Evolutionary conservation across 1,284 basidiomycete genomes (phyloP).

Genomic region (Melanopsichium pennsylvanicum): DNA sequence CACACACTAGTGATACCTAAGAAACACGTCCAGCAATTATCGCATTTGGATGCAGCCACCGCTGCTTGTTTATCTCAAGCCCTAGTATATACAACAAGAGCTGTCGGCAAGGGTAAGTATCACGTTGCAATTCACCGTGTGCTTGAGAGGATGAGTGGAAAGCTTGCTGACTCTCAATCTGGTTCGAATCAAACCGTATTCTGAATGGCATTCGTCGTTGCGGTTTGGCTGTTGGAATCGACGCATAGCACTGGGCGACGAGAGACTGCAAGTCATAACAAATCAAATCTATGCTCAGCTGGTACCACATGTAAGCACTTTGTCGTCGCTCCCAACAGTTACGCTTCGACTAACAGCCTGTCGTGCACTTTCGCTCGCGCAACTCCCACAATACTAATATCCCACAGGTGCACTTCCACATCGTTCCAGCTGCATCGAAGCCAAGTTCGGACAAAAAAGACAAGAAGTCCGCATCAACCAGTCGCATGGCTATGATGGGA

Average conservation of each 20-base stretch:
- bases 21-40: constrained; percentile 27
- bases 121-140: no score
- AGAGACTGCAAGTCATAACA: constrained; percentile 52
- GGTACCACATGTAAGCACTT: constrained; percentile 74
- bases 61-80: constrained; percentile 34
- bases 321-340: no score
- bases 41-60: constrained; percentile 15
- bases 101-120: constrained; percentile 38
- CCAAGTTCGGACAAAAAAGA: constrained; percentile 19
- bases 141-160: no score
- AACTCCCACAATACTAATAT: no score
- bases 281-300: constrained; percentile 80
- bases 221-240: not conserved
- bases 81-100: constrained; percentile 35
- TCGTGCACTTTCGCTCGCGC: no score
- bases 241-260: constrained; percentile 46
- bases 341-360: no score
- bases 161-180: no score
- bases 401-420: constrained; percentile 78
- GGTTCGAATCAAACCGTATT: no score
- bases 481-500: constrained; percentile 23
- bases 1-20: constrained; percentile 51
- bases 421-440: constrained; percentile 76
- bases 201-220: no score
- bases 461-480: constrained; percentile 10